Base-by-base conservation (phyloP, 371 early-diverging fungal species). In the Zychaea mexicana region DNA sequence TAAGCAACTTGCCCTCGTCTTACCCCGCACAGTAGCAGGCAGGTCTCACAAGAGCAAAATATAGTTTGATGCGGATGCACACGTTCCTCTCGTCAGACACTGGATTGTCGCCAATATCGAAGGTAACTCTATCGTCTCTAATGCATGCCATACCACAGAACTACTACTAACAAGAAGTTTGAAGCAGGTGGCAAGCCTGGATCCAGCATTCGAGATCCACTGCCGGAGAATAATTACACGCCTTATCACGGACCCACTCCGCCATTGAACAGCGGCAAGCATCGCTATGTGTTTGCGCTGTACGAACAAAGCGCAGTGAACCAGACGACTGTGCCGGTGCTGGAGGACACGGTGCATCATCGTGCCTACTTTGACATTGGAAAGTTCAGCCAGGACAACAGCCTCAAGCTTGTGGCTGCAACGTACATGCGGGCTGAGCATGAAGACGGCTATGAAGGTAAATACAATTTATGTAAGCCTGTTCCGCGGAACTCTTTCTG, bases 51-150 rank as follows among this genome's bases (percentile, higher is more conserved):
- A n/a, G n/a, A n/a, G n/a, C n/a, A n/a, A n/a, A n/a, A 28, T 54
- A 8, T 28, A 70, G 71, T n/a, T 62, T 17, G 64, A 76, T 65
- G 65, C 71, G 21, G 77, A 76, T 56, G 60, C 73, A 1, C 28
- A 66, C 13, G 71, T 60, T 2, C 69, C 73, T 19, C 61, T 59
- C 22, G 66, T 73, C 24, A 64, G 69, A 53, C 77, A 73, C 32
- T 76, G 77, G 77, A 62, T 73, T 13, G 64, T 61, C 3, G 61
- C 69, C 52, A 76, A 76, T 56, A 64, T 73, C 28, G 60, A 65
- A 15, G 63, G 61, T 52, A 60, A 42, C 7, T 17, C 4, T 12
- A 7, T 42, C 7, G 13, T 15, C 13, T 42, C 15, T 12, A 42
- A n/a, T n/a, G n/a, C n/a, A n/a, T n/a, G n/a, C n/a, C n/a, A n/a